A percentile compares a stretch with the other conserved stretches of the same genome.
Conservation (phyloP, 139 green algal genomes). For the Chlorella sp. region DNA sequence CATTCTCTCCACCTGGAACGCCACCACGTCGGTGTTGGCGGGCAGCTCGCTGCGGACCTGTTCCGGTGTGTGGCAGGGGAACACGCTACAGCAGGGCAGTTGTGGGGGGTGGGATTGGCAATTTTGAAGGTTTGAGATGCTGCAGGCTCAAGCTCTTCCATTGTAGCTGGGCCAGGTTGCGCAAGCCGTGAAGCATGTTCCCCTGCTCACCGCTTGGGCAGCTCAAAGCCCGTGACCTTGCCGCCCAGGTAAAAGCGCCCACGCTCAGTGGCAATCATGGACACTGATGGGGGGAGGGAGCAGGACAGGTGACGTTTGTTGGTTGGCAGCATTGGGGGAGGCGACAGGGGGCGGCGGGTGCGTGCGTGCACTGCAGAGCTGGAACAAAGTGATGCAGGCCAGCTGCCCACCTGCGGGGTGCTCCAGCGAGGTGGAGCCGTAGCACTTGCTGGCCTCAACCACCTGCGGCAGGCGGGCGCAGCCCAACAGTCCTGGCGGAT, state of each 20-base stretch:
- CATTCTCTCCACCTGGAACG: slow-evolving; percentile 86
- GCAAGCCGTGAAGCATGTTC: too few relatives aligned
- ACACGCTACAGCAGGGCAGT: slow-evolving; percentile 60
- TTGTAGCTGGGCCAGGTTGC: too few relatives aligned
- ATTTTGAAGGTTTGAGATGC: too few relatives aligned
- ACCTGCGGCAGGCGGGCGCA: neutral
- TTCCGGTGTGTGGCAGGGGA: slow-evolving; percentile 82
- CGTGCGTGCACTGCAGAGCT: too few relatives aligned
- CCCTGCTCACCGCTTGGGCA: slow-evolving; percentile 66
- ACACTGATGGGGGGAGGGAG: slow-evolving; percentile 47
- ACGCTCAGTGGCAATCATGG: slow-evolving; percentile 92
- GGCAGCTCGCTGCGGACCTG: slow-evolving; percentile 76
- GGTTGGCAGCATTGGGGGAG: too few relatives aligned
- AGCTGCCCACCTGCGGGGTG: slow-evolving; percentile 77
- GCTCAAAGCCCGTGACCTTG: slow-evolving; percentile 77
- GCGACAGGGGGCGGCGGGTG: too few relatives aligned
- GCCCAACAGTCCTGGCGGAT: too few relatives aligned
- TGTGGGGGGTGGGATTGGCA: too few relatives aligned
- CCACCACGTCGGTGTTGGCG: slow-evolving; percentile 81
- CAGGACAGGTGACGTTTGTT: too few relatives aligned
- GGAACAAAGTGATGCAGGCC: too few relatives aligned
- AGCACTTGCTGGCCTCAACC: slow-evolving; percentile 80
- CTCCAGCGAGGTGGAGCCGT: slow-evolving; percentile 89
- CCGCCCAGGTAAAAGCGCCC: slow-evolving; percentile 72
- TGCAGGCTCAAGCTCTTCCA: too few relatives aligned